phyloP scores from a whole-genome alignment of 495 filamentous ascomycete species.

The Xylaria palmicola region DNA sequence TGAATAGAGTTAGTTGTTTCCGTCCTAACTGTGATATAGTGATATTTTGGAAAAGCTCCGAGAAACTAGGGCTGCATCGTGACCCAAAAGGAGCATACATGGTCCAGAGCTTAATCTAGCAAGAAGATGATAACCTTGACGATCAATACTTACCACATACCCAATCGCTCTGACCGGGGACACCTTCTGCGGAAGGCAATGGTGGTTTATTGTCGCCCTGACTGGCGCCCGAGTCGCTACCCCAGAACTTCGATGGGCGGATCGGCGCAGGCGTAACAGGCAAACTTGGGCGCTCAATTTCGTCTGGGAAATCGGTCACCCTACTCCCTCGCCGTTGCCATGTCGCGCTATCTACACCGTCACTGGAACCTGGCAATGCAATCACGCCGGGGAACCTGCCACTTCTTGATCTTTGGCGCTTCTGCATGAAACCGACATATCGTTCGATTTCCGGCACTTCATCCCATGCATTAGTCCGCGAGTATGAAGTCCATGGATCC shows the following conservation, averaged over 20 bases:
- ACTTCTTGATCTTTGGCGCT: constrained; percentile 59
- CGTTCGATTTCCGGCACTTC: constrained; percentile 76
- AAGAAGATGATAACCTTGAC: no score
- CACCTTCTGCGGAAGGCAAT: constrained; percentile 73
- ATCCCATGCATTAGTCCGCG: constrained; percentile 81
- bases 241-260: constrained; percentile 42
- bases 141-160: no score
- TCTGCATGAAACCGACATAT: constrained; percentile 71
- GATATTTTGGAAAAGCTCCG: no score
- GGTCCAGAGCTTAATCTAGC: no score
- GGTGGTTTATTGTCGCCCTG: constrained; percentile 51
- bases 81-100: no score
- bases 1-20: no score
- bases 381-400: constrained; percentile 22
- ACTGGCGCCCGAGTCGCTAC: constrained; percentile 45
- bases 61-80: no score
- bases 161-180: constrained; percentile 84
- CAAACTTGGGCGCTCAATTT: constrained; percentile 80
- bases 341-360: constrained; percentile 25
- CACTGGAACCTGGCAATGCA: constrained; percentile 5
- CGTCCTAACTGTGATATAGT: no score
- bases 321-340: constrained; percentile 55
- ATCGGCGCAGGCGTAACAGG: constrained; percentile 86
- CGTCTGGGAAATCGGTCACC: constrained; percentile 84
- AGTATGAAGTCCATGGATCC: constrained; percentile 63